phyloP scores from a whole-genome alignment of 2,329 filamentous ascomycete species.

The Fusarium sulawesiense region DNA sequence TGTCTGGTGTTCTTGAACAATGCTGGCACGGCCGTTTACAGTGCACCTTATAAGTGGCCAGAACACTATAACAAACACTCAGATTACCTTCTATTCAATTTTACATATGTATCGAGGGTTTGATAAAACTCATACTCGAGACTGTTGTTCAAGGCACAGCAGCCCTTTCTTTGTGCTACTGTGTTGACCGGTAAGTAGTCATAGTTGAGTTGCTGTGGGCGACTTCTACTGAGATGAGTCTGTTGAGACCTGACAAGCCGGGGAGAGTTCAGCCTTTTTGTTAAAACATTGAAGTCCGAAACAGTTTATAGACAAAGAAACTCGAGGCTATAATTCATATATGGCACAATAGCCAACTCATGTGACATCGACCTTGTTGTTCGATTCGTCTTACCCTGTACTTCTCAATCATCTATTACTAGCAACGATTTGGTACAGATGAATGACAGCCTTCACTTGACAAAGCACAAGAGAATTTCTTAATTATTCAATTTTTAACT shows the following conservation, averaged over 20 bases:
- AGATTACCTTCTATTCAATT: background rate
- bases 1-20: background rate
- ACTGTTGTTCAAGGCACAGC: no score
- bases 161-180: no score
- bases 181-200: no score
- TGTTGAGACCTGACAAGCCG: no score
- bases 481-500: background rate
- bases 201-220: no score
- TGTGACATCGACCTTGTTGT: background rate
- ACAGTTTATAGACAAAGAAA: no score
- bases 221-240: no score
- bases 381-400: background rate
- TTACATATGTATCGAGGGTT: rapidly evolving
- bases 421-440: background rate
- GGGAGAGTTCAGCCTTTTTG: no score
- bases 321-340: background rate
- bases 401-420: no score
- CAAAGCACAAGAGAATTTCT: rapidly evolving
- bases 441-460: background rate
- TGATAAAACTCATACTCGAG: background rate
- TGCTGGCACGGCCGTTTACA: background rate
- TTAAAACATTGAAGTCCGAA: no score
- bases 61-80: background rate
- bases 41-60: background rate
- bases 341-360: background rate